Evolutionary conservation across 169 alveolate species (phyloP), one percentile per base, ranked within the genome.

Genomic region (Plasmodium fragile): DNA sequence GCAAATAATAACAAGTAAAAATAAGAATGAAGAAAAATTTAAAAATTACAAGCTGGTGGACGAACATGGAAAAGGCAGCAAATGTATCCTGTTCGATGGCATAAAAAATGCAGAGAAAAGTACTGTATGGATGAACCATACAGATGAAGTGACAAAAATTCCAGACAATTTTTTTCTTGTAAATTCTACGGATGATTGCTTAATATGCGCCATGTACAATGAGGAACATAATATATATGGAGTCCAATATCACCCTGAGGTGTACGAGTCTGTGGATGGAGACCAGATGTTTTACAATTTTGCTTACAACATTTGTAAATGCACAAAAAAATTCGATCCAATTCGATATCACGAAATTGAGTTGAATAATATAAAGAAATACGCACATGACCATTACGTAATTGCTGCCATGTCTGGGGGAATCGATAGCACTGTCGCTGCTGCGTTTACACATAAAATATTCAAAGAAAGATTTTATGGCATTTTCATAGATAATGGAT

Each of bases 371-470:
- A 94, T 93, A 79, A 95, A 95, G 90, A 85, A 85, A 45, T 36
- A 85, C 79, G 84, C 83, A 75, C 18, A 85, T 2, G 93, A 85
- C 79, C 93, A 85, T 49, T 92, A 75, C 75, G 97, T 96, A 34
- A 95, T 96, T 13, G 97, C 96, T 53, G 97, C 96, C 2, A 95
- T 96, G 90, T 96, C 97, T 13, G 97, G 97, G 28, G 97, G 97
- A 36, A 96, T 95, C 3, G 97, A 96, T 83, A 95, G 97, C 94
- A 96, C 97, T 4, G 97, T 96, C 22, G 95, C 95, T 41, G 97
- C 97, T 18, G 96, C 96, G 18, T 81, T 93, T 73, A 96, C 96
- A 41, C 96, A 96, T 85, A 92, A 92, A 80, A 96, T 93, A 77
- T 95, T 96, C 45, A 94, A 95, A 39, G 95, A 96, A 34, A 65